phyloP scores from a whole-genome alignment of 495 filamentous ascomycete species.

The Coniosporium apollinis region DNA sequence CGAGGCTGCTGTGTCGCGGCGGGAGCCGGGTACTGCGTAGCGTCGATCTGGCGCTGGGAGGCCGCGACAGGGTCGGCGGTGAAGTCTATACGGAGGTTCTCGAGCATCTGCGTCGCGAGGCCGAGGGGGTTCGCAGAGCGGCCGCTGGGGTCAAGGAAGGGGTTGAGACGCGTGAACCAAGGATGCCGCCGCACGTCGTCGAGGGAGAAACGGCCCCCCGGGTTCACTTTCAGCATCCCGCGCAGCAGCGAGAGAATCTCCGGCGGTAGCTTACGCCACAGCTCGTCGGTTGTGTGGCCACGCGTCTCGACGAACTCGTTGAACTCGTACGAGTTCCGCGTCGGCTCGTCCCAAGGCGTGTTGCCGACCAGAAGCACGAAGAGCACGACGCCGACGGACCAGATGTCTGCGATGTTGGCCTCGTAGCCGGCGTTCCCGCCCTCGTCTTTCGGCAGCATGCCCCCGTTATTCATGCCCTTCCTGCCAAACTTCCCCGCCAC shows the following conservation, averaged over 20 bases:
- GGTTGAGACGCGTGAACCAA: constrained; percentile 82
- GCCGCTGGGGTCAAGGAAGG: constrained; percentile 54
- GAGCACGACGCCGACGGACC: constrained; percentile 91
- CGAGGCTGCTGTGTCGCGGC: too few relatives aligned
- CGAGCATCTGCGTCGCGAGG: constrained; percentile 83
- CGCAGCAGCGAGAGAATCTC: constrained; percentile 75
- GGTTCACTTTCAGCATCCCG: constrained; percentile 81
- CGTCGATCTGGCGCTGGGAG: constrained; percentile 28
- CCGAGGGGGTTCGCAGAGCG: constrained; percentile 61
- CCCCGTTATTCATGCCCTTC: constrained; percentile 28
- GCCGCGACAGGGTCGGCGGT: constrained; percentile 43
- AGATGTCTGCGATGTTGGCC: constrained; percentile 78
- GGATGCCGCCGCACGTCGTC: constrained; percentile 81
- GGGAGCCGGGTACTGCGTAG: too few relatives aligned
- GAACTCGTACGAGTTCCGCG: constrained; percentile 31
- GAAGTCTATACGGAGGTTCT: constrained; percentile 84
- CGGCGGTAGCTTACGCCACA: constrained; percentile 67
- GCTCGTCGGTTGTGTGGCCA: constrained; percentile 62
- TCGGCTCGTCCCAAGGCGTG: constrained; percentile 94
- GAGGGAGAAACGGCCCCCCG: constrained; percentile 62
- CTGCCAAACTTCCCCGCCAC: constrained; percentile 15
- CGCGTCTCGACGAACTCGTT: constrained; percentile 67
- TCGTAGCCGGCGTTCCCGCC: constrained; percentile 51
- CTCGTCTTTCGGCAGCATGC: constrained; percentile 29
- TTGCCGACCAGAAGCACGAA: constrained; percentile 93